A percentile compares a stretch with the other conserved stretches of the same genome.
phyloP scores from a whole-genome alignment of 768 basidiomycete genomes.

The Rubroboletus satanas region DNA sequence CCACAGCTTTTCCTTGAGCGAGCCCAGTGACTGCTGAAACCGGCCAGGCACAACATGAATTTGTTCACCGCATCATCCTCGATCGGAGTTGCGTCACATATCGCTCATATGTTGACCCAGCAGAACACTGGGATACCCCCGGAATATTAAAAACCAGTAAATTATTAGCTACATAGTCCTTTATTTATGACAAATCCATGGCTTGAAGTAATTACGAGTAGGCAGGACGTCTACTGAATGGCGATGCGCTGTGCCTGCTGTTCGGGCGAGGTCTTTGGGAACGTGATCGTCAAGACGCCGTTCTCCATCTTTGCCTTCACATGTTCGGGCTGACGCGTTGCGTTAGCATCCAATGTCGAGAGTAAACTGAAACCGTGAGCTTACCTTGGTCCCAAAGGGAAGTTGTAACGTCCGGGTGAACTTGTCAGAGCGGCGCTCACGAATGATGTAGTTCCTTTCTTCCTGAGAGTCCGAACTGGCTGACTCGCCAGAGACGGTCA shows the following conservation, averaged over 20 bases:
- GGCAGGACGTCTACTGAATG: slow-evolving; percentile 1
- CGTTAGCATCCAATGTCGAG: background rate
- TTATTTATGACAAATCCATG: background rate
- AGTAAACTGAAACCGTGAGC: background rate
- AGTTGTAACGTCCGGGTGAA: slow-evolving; percentile 45
- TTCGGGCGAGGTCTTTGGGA: slow-evolving; percentile 43
- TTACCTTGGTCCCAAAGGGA: slow-evolving; percentile 45
- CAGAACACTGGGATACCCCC: too few species aligned
- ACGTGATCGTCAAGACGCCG: slow-evolving; percentile 44
- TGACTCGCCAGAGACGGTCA: slow-evolving; percentile 47
- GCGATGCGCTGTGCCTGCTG: slow-evolving; percentile 40
- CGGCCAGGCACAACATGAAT: too few species aligned
- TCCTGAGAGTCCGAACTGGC: slow-evolving; percentile 31
- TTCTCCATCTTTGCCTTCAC: slow-evolving; percentile 47
- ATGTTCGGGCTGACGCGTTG: slow-evolving; percentile 34
- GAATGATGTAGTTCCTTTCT: slow-evolving; percentile 39
- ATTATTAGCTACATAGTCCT: background rate
- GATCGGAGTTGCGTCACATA: too few species aligned
- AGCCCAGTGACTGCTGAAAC: too few species aligned
- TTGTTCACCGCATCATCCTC: too few species aligned
- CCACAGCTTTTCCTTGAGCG: too few species aligned
- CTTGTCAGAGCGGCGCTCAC: slow-evolving; percentile 43
- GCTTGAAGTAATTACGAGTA: background rate
- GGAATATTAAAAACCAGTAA: background rate
- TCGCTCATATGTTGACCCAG: too few species aligned